Evolutionary conservation across 345 rosid genomes (phyloP).

Genomic region (Ailanthus altissimus): DNA sequence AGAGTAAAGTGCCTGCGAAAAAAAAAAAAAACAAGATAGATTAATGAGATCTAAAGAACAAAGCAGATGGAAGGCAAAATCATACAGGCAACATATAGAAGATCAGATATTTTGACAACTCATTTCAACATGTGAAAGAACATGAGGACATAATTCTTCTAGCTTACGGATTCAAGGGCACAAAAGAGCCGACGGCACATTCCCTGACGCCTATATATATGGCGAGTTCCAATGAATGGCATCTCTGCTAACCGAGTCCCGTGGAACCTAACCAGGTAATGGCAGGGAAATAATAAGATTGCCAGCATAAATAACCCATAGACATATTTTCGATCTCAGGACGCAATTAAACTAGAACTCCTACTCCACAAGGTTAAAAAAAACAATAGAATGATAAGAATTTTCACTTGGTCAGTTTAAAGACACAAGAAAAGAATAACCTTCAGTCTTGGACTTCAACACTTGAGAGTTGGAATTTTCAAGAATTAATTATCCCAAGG

Average conservation of each 20-base stretch:
- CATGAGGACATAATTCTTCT: slow-evolving; percentile 4
- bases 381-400: too few relatives aligned
- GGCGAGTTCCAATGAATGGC: slow-evolving; percentile 94
- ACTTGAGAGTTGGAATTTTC: too few relatives aligned
- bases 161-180: slow-evolving; percentile 72
- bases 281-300: slow-evolving; percentile 8
- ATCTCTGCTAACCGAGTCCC: slow-evolving; percentile 82
- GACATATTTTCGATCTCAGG: not conserved
- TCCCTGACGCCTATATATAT: slow-evolving; percentile 79
- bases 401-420: too few relatives aligned
- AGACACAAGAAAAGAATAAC: too few relatives aligned
- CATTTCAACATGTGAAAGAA: slow-evolving; percentile 15
- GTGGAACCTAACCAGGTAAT: slow-evolving; percentile 55
- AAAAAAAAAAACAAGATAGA: slow-evolving; percentile 8
- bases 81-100: slow-evolving; percentile 10
- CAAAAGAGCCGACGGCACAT: slow-evolving; percentile 83
- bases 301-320: slow-evolving; percentile 3
- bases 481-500: too few relatives aligned
- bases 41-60: not conserved
- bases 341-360: not conserved
- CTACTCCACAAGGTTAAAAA: not conserved
- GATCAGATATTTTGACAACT: not conserved
- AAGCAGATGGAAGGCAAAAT: not conserved
- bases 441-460: too few relatives aligned
- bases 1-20: slow-evolving; percentile 57